Base-by-base conservation (phyloP, 495 filamentous ascomycete species). In the Aspergillus cavernicola region DNA sequence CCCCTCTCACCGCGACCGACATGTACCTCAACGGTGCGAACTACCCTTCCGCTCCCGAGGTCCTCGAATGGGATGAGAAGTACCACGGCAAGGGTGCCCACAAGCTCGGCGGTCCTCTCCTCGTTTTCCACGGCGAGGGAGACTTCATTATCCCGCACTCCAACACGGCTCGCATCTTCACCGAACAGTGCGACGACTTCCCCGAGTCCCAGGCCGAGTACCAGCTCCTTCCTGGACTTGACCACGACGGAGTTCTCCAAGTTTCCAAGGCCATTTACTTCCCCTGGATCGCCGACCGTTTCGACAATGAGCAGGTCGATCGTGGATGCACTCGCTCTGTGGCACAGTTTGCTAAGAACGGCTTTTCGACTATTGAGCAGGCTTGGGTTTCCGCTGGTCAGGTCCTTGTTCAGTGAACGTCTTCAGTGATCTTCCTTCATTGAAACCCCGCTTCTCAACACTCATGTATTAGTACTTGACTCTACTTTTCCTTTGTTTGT, bases 231-330 rank as follows among this genome's bases (percentile, higher is more conserved):
- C 52, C 52, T 7, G 44, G 20, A 0, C 43, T 55, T 5, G 39
- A 50, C 19, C 52, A 55, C n/a, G 52, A 55, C n/a, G 19, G 38
- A n/a, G 43, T 41, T 0, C 32, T 55, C 19, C 39, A 35, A 6
- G 52, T 26, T 2, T 37, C 22, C 16, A 44, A 55, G 26, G 23
- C 44, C 20, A 36, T 41, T 3, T 55, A 49, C 24, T 19, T 42
- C 13, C 44, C 44, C 4, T 55, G 52, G 52, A 49, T 55, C 15
- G 19, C 35, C 29, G 52, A 55, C 20, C 24, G 52, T 10, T 55
- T 55, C 35, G 42, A 54, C 35, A 37, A 37, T 7, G 18, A 37
- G 15, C 9, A 16, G 13, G 13, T 19, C 18, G 11, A 3, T 3
- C 6, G 6, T n/a, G 31, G 11, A 13, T 33, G 31, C 31, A 9